phyloP scores from a whole-genome alignment of 495 filamentous ascomycete genomes.

The Aspergillus indologenus region DNA sequence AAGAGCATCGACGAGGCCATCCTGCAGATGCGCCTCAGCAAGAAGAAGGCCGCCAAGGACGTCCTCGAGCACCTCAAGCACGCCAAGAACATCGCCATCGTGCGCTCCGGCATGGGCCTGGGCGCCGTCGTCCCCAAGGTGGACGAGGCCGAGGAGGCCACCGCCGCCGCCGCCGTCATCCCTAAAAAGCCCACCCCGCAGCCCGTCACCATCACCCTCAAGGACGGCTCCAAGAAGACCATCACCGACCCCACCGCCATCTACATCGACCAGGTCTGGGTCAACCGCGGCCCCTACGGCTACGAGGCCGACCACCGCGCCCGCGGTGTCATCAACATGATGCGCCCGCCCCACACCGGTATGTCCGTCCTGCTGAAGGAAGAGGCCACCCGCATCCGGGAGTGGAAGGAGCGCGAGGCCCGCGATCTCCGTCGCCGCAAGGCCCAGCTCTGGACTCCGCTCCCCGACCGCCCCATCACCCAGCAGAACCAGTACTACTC shows the following conservation, averaged over 20 bases:
- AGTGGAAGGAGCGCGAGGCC: constrained; percentile 70
- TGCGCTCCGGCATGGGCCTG: constrained; percentile 81
- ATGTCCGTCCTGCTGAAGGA: constrained; percentile 88
- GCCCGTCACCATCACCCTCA: constrained; percentile 38
- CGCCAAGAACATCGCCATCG: constrained; percentile 74
- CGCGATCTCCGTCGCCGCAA: constrained; percentile 65
- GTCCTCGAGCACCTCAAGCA: constrained; percentile 71
- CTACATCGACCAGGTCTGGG: constrained; percentile 90
- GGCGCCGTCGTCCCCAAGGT: constrained; percentile 32
- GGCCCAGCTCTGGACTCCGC: constrained; percentile 74
- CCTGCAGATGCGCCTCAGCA: constrained; percentile 89
- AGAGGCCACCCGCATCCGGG: constrained; percentile 78
- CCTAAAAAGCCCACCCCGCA: constrained; percentile 38
- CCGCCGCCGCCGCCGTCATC: no score
- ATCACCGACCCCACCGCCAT: constrained; percentile 69
- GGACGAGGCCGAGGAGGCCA: constrained; percentile 12
- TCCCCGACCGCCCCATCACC: constrained; percentile 63
- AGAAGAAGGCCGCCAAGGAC: constrained; percentile 87
- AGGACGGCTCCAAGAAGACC: constrained; percentile 49
- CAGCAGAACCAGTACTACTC: constrained; percentile 82
- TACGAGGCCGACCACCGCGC: constrained; percentile 60
- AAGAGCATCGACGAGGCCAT: constrained; percentile 92
- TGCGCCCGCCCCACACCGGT: constrained; percentile 67
- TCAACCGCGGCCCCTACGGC: constrained; percentile 67
- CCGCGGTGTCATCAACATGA: constrained; percentile 57